These are phyloP conservation scores for Podospora tetraspora DNA, from an alignment of 495 filamentous ascomycete species.

Conservation along the genomic window DNA sequence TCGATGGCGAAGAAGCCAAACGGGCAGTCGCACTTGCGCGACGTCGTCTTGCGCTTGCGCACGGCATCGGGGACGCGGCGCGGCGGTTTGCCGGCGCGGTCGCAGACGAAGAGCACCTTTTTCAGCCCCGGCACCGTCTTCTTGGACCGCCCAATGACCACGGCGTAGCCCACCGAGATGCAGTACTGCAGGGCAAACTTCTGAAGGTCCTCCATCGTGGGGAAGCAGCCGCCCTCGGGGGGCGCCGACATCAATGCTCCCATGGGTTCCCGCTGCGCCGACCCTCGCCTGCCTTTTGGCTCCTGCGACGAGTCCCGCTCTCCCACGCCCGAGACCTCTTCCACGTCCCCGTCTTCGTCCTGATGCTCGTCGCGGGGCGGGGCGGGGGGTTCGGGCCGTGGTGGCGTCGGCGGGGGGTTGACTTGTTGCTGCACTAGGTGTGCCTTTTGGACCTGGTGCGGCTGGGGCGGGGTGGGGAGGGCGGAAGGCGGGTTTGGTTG, in stretches of 20 bases:
- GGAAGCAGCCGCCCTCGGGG: slow-evolving; percentile 50
- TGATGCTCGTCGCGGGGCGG: slow-evolving; percentile 32
- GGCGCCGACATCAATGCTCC: slow-evolving; percentile 49
- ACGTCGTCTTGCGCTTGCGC: slow-evolving; percentile 52
- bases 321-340: slow-evolving; percentile 32
- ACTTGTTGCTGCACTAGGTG: slow-evolving; percentile 30
- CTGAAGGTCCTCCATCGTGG: slow-evolving; percentile 50
- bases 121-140: slow-evolving; percentile 53
- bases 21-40: slow-evolving; percentile 52
- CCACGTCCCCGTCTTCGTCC: slow-evolving; percentile 42
- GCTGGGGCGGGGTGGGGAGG: slow-evolving; percentile 24
- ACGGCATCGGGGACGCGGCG: slow-evolving; percentile 47
- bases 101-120: slow-evolving; percentile 55
- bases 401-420: slow-evolving; percentile 32
- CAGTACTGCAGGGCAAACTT: slow-evolving; percentile 49
- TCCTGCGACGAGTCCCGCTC: slow-evolving; percentile 38
- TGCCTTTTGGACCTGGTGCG: slow-evolving; percentile 21
- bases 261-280: slow-evolving; percentile 42
- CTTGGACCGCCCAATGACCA: slow-evolving; percentile 54
- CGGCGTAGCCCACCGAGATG: slow-evolving; percentile 52
- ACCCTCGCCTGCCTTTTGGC: slow-evolving; percentile 41
- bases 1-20: slow-evolving; percentile 56
- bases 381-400: slow-evolving; percentile 33
- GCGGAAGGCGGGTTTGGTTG: slow-evolving; percentile 26
- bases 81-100: slow-evolving; percentile 51